Evolutionary conservation across 164 flowering plant genomes (phyloP), one percentile per base, ranked within the genome.

Genomic region (Stephania yunnanensis): DNA sequence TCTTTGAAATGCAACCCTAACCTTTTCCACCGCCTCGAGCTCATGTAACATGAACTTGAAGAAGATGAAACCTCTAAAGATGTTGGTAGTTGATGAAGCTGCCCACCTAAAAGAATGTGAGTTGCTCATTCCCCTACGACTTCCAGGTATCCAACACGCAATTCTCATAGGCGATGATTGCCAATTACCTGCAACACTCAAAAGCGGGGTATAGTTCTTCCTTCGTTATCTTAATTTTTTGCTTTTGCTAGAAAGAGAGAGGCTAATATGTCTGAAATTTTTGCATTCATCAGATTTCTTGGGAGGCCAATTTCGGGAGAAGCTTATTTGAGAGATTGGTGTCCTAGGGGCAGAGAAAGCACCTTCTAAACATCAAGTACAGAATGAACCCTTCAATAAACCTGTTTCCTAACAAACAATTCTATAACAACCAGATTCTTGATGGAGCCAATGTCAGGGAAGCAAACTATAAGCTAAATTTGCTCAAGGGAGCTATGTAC

Each of bases 61-160:
- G 20, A 69, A 10, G 31, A 79, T 75, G 71, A 46, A 67, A 13
- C 82, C 81, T n/a, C 22, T 88, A 12, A 74, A 77, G 4, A 13
- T 83, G 69, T 10, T 85, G 69, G 78, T 85, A 6, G 79, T 90
- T 25, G 92, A 90, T 70, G 94, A 90, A 78, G 92, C 94, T 42
- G 87, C 90, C 8, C 94, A 89, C 31, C 73, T 89, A 44, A 90
- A 86, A 70, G 94, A 90, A 71, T 85, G 89, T 78, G 94, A 90
- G 73, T 87, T 90, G 6, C 15, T 72, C 1, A 86, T 89, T 42
- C 89, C 90, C 0, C 74, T 90, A 31, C 92, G 85, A 74, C 85
- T 88, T 46, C 82, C 82, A 0, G 84, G 84, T 29, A 5, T 88
- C 10, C 69, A 19, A n/a, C 89, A 89, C 79, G 89, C 81, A 22